These are phyloP conservation scores for Penicillium sp. DNA, from an alignment of 2,329 filamentous ascomycete genomes.

Conservation along the genomic window DNA sequence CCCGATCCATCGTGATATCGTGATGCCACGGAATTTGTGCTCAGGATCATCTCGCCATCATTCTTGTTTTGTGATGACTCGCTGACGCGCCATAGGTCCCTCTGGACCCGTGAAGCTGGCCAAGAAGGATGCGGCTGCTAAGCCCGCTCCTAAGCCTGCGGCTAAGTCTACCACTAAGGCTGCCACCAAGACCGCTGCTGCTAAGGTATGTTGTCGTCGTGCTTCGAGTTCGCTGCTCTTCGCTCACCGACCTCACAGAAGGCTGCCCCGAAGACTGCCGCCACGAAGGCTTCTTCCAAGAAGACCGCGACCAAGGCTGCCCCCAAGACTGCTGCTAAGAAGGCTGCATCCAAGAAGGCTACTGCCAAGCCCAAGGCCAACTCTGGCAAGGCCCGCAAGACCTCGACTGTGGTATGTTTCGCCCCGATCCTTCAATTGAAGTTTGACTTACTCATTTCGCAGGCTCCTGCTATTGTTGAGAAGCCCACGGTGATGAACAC, in stretches of 20 bases:
- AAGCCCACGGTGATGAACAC: slow-evolving; percentile 66
- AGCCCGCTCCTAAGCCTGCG: slow-evolving; percentile 39
- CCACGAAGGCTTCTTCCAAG: slow-evolving; percentile 25
- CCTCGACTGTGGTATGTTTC: slow-evolving; percentile 39
- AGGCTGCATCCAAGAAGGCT: slow-evolving; percentile 48
- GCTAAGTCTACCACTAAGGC: slow-evolving; percentile 21
- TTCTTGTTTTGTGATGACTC: slow-evolving; percentile 2
- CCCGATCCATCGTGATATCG: neutral
- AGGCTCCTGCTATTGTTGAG: slow-evolving; percentile 64
- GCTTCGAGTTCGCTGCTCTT: neutral
- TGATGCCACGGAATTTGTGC: neutral
- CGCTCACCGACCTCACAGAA: slow-evolving; percentile 40
- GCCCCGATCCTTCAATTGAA: neutral
- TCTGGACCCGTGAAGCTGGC: slow-evolving; percentile 90
- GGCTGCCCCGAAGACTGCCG: slow-evolving; percentile 27
- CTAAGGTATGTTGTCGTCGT: slow-evolving; percentile 16
- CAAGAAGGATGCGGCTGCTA: slow-evolving; percentile 60
- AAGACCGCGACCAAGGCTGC: slow-evolving; percentile 33
- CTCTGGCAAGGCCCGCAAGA: slow-evolving; percentile 52
- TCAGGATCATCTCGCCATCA: neutral
- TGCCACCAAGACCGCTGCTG: slow-evolving; percentile 4
- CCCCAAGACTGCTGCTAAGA: slow-evolving; percentile 39
- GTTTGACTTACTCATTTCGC: slow-evolving; percentile 19
- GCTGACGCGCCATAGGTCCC: slow-evolving; percentile 53
- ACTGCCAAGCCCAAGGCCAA: slow-evolving; percentile 50